Base-by-base conservation (phyloP, 352 stramenopile species). In the Phytophthora idaei region DNA sequence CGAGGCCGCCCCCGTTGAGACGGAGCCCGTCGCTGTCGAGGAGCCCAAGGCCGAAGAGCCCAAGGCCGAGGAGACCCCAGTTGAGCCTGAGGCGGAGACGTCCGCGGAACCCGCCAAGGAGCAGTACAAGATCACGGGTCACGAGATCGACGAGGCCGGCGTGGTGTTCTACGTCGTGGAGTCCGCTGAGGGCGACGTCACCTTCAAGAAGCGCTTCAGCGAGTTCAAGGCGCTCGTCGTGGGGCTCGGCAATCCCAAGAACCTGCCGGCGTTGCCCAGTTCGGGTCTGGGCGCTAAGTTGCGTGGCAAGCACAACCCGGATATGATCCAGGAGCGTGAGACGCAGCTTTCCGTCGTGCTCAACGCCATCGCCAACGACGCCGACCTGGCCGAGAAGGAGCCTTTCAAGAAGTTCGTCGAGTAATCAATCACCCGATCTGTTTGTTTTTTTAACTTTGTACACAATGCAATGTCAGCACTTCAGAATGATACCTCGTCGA, bases 221-320 rank as follows among this genome's bases (percentile, higher is more conserved):
- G 87, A 94, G 64, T 95, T 95, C 61, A 94, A 94, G 77, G 59
- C 71, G 41, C 70, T 95, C 8, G 79, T 94, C 55, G 64, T 67
- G 9, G 63, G 65, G 9, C 70, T 93, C 0, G 58, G 64, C 31
- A 75, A 57, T 34, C 64, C 67, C 3, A 69, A 69, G 27, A 57
- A 8, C 31, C 61, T 95, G 25, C 87, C 87, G 5, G 47, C 80
- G 6, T 74, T 95, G 5, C 87, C 87, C 0, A 37, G 59, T n/a
- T 78, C 74, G 2, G 80, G 78, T 6, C 31, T 93, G 2, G 44
- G 66, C 48, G 74, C 82, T 29, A 70, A 79, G 46, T 74, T 93
- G 58, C 78, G 80, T 29, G 79, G 79, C 34, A 84, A 89, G 45
- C 82, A 88, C 73, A 90, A 86, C 71, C 65, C 75, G 15, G 57